Evolutionary conservation across 257 asterid genomes (phyloP), one percentile per base, ranked within the genome.

Genomic region (Solanum paucissectum): DNA sequence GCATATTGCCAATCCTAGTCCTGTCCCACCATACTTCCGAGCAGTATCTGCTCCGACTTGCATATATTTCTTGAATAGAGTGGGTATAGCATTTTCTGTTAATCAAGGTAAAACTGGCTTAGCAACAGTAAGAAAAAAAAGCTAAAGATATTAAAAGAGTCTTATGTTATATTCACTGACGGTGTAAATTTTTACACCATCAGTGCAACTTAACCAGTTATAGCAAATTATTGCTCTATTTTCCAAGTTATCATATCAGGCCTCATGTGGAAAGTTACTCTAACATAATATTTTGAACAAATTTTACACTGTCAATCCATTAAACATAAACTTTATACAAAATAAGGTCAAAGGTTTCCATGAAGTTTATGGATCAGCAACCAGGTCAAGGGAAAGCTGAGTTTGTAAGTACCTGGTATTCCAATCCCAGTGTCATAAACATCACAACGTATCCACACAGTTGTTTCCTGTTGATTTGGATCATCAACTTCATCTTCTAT

Each of bases 1-100:
- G 88, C 99, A 95, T 85, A 95, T 96, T 71, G 99, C 99, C 12
- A 96, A 94, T 90, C 99, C 99, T 72, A 95, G 91, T 88, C 99
- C 99, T 4, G 99, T 96, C 77, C 99, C 99, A 18, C 99, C 99
- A 88, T 96, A 96, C 91, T 96, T 96, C 25, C 99, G 91, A 83
- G 98, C 99, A 83, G 99, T 95, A 87, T 96, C 99, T 18, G 97
- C 93, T 38, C 96, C 97, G 86, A 86, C 98, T 96, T 96, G 99
- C 99, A 96, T 96, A 94, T 94, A 96, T 88, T 93, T 96, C 95
- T 95, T 96, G 88, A 96, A 96, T n/a, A 96, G 89, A 85, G 94
- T 93, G 4, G 97, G 93, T 74, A 93, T 92, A 87, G 98, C 98
- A 73, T 91, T 92, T 62, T 95, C 99, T 96, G 94, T 88, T 49